Evolutionary conservation across 768 basidiomycete species (phyloP), one percentile per base, ranked within the genome.

Genomic region (Chalciporus sphaerocephalus): DNA sequence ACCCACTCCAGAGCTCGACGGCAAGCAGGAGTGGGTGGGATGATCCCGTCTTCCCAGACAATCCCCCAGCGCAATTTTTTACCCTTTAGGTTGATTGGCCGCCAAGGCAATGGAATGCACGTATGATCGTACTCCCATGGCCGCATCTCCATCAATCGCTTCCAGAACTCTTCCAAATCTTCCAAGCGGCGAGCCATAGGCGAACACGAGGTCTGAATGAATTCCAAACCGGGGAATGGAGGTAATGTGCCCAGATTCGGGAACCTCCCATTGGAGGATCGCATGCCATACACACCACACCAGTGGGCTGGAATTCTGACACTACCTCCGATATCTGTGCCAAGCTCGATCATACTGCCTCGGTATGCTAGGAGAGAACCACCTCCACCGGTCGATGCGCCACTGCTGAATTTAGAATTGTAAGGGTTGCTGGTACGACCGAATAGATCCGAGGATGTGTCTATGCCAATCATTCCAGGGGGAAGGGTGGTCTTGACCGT

Each of bases 371-470:
- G 55, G 16, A 79, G 64, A 7, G 78, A 75, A 1, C 62, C 70
- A 17, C 77, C 78, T 6, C 78, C 78, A 21, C 78, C 78, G 0
- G 74, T 74, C 0, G 76, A 78, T 20, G 73, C 78, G 5, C 77
- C 77, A 10, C 68, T 67, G 1, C 55, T 60, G 42, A 65, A 70
- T 6, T 66, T 62, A 5, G 60, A 47, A 45, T 75, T 74, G 57
- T 73, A 70, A 0, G 78, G 78, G 54, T 79, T 79, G 12, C 59
- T 61, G 5, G 76, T 76, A 24, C 60, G 62, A 9, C 76, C 77
- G 46, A 70, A 78, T 3, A 76, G 52, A 49, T 75, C 69, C 35
- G 74, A 75, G 37, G 55, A 47, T 0, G 68, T 69, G 42, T 76
- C 74, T 40, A 72, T 59, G 15, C 62, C 64, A 30, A 75, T 18